A percentile compares a stretch with the other conserved stretches of the same genome.
These are phyloP conservation scores for Paecilomyces formosus DNA, from an alignment of 2,329 filamentous ascomycete genomes.

Conservation along the genomic window DNA sequence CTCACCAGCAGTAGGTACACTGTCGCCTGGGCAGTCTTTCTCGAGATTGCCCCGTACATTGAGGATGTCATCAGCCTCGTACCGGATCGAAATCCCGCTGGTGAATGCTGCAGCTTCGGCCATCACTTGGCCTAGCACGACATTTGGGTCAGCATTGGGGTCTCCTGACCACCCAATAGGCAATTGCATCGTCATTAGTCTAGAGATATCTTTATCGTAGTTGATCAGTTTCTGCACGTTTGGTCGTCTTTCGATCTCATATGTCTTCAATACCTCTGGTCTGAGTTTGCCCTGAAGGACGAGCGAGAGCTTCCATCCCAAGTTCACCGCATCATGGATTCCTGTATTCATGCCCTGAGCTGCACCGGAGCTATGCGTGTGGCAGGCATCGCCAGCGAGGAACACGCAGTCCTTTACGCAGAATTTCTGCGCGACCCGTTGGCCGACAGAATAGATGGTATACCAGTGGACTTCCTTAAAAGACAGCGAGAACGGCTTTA, in stretches of 20 bases:
- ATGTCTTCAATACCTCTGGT: conserved; percentile 18
- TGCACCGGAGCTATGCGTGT: conserved; percentile 46
- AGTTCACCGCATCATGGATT: conserved; percentile 44
- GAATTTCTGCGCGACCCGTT: conserved; percentile 31
- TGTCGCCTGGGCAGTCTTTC: conserved; percentile 7
- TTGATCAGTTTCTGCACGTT: conserved; percentile 23
- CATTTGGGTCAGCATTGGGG: conserved; percentile 13
- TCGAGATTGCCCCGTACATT: conserved; percentile 13
- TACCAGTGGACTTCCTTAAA: conserved; percentile 24
- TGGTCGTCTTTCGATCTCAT: conserved; percentile 20
- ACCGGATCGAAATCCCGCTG: conserved; percentile 15
- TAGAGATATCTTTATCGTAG: conserved; percentile 13
- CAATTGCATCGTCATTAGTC: conserved; percentile 14
- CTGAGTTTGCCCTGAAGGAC: conserved; percentile 24
- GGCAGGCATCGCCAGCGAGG: conserved; percentile 36
- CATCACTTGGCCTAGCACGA: conserved; percentile 12
- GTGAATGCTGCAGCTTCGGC: conserved; percentile 16
- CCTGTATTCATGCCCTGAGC: conserved; percentile 51
- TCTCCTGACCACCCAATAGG: conserved; percentile 26
- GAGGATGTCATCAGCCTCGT: conserved; percentile 8
- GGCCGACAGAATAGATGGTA: conserved; percentile 32
- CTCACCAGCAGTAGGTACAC: conserved; percentile 8
- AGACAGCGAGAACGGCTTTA: conserved; percentile 12
- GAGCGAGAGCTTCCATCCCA: conserved; percentile 46
- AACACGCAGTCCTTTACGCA: conserved; percentile 39